Evolutionary conservation across 2,329 filamentous ascomycete species (phyloP).

Genomic region (Trichocomaceae sp.): DNA sequence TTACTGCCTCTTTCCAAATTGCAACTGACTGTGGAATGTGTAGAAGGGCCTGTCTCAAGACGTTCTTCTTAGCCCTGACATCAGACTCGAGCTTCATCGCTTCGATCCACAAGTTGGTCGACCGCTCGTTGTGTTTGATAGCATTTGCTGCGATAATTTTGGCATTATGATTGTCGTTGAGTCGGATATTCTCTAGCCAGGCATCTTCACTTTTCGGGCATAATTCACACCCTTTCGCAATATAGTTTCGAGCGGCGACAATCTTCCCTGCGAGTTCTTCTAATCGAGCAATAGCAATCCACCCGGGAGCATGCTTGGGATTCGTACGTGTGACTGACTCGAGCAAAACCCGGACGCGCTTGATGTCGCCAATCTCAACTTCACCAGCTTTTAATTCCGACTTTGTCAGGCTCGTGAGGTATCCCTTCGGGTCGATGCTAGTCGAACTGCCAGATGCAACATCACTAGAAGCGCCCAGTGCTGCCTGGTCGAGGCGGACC

Average conservation of each 20-base stretch:
- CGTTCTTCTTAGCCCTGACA: conserved; percentile 78
- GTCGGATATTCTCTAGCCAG: conserved; percentile 90
- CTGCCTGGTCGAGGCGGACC: conserved; percentile 86
- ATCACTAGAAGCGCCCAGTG: conserved; percentile 62
- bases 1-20: conserved; percentile 97
- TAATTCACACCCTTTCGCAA: conserved; percentile 78
- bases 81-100: conserved; percentile 89
- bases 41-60: conserved; percentile 83
- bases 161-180: conserved; percentile 87
- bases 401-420: conserved; percentile 84
- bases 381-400: conserved; percentile 72
- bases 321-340: conserved; percentile 98
- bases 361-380: conserved; percentile 86
- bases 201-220: conserved; percentile 92
- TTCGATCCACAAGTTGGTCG: conserved; percentile 86
- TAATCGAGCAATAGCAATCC: conserved; percentile 87
- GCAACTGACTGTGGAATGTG: conserved; percentile 90
- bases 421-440: conserved; percentile 90
- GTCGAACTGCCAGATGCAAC: conserved; percentile 72
- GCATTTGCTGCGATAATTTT: conserved; percentile 93
- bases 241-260: conserved; percentile 79
- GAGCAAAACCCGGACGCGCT: conserved; percentile 83
- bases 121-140: conserved; percentile 83
- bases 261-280: conserved; percentile 91
- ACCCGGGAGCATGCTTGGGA: conserved; percentile 86